Conservation (phyloP, 805 yeast genomes). For the Zygoascus ofunaensis region DNA sequence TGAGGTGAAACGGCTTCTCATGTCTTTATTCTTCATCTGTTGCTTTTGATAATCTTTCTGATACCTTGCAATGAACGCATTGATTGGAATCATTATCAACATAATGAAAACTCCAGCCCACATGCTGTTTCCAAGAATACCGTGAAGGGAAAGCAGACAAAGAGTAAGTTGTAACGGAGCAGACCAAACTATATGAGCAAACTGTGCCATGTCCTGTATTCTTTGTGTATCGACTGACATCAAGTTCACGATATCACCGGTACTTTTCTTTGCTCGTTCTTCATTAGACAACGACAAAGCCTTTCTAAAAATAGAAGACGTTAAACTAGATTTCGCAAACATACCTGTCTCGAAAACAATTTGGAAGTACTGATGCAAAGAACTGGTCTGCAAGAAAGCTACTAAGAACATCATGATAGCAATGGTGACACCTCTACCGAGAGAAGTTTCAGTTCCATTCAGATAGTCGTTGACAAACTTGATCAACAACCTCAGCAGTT, state of each 20-base stretch:
- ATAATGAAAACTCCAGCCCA: conserved; percentile 83
- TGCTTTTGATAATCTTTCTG: conserved; percentile 54
- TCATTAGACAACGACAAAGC: conserved; percentile 48
- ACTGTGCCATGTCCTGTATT: conserved; percentile 59
- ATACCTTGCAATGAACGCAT: conserved; percentile 38
- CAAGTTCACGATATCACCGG: conserved; percentile 75
- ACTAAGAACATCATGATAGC: conserved; percentile 55
- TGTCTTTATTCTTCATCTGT: conserved; percentile 82
- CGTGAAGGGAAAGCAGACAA: conserved; percentile 67
- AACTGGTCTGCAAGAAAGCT: conserved; percentile 50
- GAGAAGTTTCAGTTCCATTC: conserved; percentile 24
- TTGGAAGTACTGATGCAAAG: conserved; percentile 59
- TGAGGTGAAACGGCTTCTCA: conserved; percentile 67
- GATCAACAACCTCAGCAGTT: conserved; percentile 59
- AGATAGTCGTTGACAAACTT: conserved; percentile 45
- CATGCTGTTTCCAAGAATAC: conserved; percentile 69
- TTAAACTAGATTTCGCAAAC: conserved; percentile 53
- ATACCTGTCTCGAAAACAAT: conserved; percentile 48
- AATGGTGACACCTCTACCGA: conserved; percentile 52
- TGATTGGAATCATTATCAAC: conserved; percentile 72
- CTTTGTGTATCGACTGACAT: conserved; percentile 66
- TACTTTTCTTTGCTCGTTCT: conserved; percentile 48
- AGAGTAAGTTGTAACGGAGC: conserved; percentile 84
- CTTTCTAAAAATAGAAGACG: conserved; percentile 59
- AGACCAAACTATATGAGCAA: conserved; percentile 77